A percentile compares a stretch with the other conserved stretches of the same genome.
phyloP scores from a whole-genome alignment of 2,329 filamentous ascomycete genomes.

The Talaromyces sp. region DNA sequence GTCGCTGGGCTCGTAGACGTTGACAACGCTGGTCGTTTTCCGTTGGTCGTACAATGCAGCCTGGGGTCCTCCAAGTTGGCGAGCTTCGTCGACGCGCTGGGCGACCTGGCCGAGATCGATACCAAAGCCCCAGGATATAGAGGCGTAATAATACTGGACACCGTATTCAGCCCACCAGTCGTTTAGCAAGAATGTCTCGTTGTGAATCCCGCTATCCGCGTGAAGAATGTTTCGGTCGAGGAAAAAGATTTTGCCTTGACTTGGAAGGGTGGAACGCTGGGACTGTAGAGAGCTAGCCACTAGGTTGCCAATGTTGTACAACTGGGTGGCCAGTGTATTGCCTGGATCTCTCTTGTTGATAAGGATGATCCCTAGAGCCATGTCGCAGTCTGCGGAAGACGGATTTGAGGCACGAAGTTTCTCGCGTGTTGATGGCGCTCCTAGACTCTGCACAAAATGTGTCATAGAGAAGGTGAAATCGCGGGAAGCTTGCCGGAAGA shows the following conservation, averaged over 20 bases:
- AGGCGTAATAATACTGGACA: constrained; percentile 28
- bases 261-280: constrained; percentile 1
- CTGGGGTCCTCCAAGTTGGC: neutral
- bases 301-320: constrained; percentile 19
- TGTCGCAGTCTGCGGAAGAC: constrained; percentile 13
- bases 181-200: constrained; percentile 20
- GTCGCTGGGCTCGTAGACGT: constrained; percentile 25
- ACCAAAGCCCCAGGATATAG: constrained; percentile 24
- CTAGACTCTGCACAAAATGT: constrained; percentile 18
- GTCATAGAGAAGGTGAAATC: constrained; percentile 12
- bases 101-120: neutral
- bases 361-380: constrained; percentile 25
- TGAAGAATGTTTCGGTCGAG: constrained; percentile 23
- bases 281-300: constrained; percentile 13
- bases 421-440: constrained; percentile 5
- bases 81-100: neutral
- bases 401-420: constrained; percentile 20
- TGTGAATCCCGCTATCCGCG: constrained; percentile 12
- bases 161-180: constrained; percentile 26
- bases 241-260: constrained; percentile 29
- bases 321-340: constrained; percentile 19
- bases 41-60: neutral
- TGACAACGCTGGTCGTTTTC: constrained; percentile 15
- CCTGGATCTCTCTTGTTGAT: constrained; percentile 16
- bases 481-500: constrained; percentile 3